These are phyloP conservation scores for Trichoderma simmonsii DNA, from an alignment of 2,329 filamentous ascomycete species.

Conservation along the genomic window DNA sequence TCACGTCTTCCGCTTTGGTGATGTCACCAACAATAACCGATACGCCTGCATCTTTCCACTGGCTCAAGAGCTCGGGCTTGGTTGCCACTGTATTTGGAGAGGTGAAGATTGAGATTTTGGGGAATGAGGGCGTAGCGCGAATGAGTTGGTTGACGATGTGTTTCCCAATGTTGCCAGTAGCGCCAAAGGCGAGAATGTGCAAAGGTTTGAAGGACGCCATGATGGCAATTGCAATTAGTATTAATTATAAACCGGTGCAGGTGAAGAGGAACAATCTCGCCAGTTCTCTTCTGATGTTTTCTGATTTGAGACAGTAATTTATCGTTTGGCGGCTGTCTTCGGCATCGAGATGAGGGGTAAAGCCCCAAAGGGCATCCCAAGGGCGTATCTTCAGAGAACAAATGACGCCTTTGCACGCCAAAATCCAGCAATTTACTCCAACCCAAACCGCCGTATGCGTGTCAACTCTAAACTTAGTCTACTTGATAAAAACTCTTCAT, in stretches of 20 bases:
- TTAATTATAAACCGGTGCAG: not conserved
- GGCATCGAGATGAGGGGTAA: not conserved
- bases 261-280: not conserved
- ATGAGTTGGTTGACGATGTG: constrained; percentile 40
- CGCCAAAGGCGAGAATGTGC: constrained; percentile 30
- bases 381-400: not conserved
- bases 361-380: not conserved
- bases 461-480: not conserved
- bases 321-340: not conserved
- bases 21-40: constrained; percentile 35
- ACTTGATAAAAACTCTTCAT: not conserved
- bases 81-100: not conserved
- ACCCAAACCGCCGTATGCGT: not conserved
- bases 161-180: constrained; percentile 41
- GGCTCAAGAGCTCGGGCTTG: constrained; percentile 2
- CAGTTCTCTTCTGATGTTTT: not conserved
- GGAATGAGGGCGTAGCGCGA: constrained; percentile 34
- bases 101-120: constrained; percentile 36
- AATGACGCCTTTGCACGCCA: not conserved
- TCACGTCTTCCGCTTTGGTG: constrained; percentile 40
- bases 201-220: constrained; percentile 9
- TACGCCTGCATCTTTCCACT: constrained; percentile 12
- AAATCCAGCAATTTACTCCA: not conserved
- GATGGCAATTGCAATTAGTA: not conserved
- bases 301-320: not conserved